phyloP scores from a whole-genome alignment of 2,329 filamentous ascomycete species.

The Myriosclerotinia duriaeana region DNA sequence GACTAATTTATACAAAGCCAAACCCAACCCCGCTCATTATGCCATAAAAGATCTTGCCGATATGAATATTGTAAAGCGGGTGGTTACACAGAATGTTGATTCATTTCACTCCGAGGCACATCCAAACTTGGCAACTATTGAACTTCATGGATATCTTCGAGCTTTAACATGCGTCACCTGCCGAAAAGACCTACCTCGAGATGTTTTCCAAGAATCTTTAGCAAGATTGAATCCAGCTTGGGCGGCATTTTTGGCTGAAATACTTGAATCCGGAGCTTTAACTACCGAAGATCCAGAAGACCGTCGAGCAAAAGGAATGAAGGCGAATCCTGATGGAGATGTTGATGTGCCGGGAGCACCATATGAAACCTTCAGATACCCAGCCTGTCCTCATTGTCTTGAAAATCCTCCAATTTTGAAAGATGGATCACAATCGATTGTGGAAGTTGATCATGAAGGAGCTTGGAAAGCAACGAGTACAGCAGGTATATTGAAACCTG shows the following conservation, averaged over 20 bases:
- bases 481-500: slow-evolving; percentile 84
- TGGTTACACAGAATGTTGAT: slow-evolving; percentile 96
- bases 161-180: slow-evolving; percentile 80
- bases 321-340: slow-evolving; percentile 90
- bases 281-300: slow-evolving; percentile 74
- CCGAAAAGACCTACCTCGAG: slow-evolving; percentile 66
- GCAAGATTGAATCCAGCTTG: slow-evolving; percentile 81
- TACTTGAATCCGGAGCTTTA: slow-evolving; percentile 71
- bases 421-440: slow-evolving; percentile 55
- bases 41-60: slow-evolving; percentile 71
- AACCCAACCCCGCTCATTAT: slow-evolving; percentile 75
- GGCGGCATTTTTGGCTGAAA: slow-evolving; percentile 71
- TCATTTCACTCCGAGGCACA: slow-evolving; percentile 84
- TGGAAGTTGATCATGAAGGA: slow-evolving; percentile 76
- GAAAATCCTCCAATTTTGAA: slow-evolving; percentile 56
- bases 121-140: slow-evolving; percentile 70
- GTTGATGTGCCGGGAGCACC: slow-evolving; percentile 84
- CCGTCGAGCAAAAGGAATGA: slow-evolving; percentile 66
- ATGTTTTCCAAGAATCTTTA: slow-evolving; percentile 73
- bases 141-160: slow-evolving; percentile 88
- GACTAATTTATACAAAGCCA: slow-evolving; percentile 75
- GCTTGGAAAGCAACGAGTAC: slow-evolving; percentile 68
- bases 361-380: slow-evolving; percentile 88
- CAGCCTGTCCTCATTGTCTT: slow-evolving; percentile 80
- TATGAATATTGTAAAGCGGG: slow-evolving; percentile 69